A percentile compares a stretch with the other conserved stretches of the same genome.
phyloP scores from a whole-genome alignment of 768 basidiomycete species.

The Amanita pseudoporphyria region DNA sequence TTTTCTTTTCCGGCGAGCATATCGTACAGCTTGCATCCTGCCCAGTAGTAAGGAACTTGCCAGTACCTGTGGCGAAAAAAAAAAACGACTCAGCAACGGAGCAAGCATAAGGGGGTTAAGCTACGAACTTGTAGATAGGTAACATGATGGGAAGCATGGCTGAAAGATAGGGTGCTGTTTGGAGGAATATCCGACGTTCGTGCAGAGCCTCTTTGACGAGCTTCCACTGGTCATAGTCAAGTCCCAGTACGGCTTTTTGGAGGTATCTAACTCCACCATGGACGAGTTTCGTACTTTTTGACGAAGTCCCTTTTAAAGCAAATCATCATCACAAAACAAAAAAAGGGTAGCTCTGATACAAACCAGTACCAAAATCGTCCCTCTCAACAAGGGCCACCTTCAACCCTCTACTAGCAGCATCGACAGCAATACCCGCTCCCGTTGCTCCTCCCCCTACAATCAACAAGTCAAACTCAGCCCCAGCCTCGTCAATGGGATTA shows the following conservation, averaged over 20 bases:
- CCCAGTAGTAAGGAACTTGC: constrained; percentile 96
- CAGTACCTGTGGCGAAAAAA: constrained; percentile 58
- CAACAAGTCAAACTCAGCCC: constrained; percentile 73
- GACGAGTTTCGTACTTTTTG: constrained; percentile 96
- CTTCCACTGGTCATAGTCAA: constrained; percentile 95
- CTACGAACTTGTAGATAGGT: constrained; percentile 83
- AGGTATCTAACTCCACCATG: constrained; percentile 97
- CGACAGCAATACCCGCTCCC: constrained; percentile 92
- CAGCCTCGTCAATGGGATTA: no score
- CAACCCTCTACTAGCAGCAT: constrained; percentile 86
- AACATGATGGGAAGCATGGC: constrained; percentile 95
- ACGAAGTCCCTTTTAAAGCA: constrained; percentile 81
- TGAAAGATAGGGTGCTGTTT: constrained; percentile 91
- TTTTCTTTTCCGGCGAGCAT: constrained; percentile 91
- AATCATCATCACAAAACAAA: background rate
- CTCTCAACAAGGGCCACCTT: constrained; percentile 91
- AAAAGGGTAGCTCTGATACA: constrained; percentile 12
- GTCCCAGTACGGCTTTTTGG: constrained; percentile 91
- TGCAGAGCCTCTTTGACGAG: constrained; percentile 92
- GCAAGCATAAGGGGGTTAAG: no score
- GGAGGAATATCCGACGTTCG: constrained; percentile 87
- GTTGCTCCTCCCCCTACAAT: constrained; percentile 94
- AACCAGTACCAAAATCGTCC: constrained; percentile 86
- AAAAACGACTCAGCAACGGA: no score
- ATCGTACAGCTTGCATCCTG: constrained; percentile 95